Base-by-base conservation (phyloP, 805 yeast genomes). In the Torulaspora delbrueckii region DNA sequence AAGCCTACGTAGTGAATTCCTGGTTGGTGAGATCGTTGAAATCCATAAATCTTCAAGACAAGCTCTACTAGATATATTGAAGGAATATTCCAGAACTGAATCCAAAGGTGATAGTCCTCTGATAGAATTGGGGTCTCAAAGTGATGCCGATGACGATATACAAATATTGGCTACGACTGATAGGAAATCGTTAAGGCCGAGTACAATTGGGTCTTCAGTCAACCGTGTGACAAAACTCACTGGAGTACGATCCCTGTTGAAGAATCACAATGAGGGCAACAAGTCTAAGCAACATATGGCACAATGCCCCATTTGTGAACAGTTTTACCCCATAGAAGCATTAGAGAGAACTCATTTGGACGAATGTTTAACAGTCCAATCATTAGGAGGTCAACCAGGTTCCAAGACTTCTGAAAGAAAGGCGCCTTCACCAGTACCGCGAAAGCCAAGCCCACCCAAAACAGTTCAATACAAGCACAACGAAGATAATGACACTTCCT, bases 11-110 rank as follows among this genome's bases (percentile, higher is more conserved):
- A 77, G 85, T 53, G 86, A 83, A 37, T 73, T 79, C 31, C 66
- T 82, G 5, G 64, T 88, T n/a, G 95, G 84, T 57, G 95, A 86
- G 51, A 68, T 86, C 0, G 81, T 79, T 1, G 63, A 65, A 32
- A 75, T 85, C 61, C 81, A 75, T 62, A 62, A 58, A 12, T 58
- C 62, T 9, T 47, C 75, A n/a, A 63, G 84, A 51, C 56, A 63
- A 2, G 65, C 63, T 5, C 55, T 79, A 27, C 24, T 74, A 9
- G 67, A 68, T 5, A 40, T 53, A 18, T 48, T 76, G 40, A 42
- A 39, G 12, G 14, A 22, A 5, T 18, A 26, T 10, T 12, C 33
- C n/a, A 36, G 13, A 22, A 41, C 19, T 5, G 24, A 23, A 7
- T 18, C 28, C 12, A 39, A 22, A 22, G 42, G 37, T 35, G 52